Percentiles rank a stretch among this genome's conserved stretches.
Evolutionary conservation across 2,329 filamentous ascomycete species (phyloP).

Genomic region (Cladosporium sp.): DNA sequence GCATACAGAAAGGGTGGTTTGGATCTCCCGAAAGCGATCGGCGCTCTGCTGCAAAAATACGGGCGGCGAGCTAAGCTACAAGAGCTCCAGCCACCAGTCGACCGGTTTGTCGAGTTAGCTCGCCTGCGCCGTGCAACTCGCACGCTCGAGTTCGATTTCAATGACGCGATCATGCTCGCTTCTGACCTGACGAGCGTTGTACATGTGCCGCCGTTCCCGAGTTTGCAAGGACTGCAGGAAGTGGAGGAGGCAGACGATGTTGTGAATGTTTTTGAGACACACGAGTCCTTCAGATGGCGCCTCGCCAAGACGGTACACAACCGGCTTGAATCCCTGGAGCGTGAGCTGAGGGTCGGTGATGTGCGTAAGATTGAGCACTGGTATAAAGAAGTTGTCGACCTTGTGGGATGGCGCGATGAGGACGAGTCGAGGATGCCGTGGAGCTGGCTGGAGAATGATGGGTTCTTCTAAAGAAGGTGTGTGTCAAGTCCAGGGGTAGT

Average conservation of each 20-base stretch:
- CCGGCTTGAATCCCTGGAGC: background rate
- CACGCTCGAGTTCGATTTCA: background rate
- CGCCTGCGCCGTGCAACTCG: background rate
- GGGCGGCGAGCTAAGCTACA: background rate
- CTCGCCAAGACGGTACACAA: background rate
- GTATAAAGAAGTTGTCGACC: slow-evolving; percentile 4
- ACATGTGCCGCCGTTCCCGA: background rate
- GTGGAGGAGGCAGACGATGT: background rate
- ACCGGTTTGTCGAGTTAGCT: background rate
- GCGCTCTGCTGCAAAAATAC: background rate
- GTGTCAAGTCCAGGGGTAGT: background rate
- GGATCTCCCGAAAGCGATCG: background rate
- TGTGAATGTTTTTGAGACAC: too few species aligned
- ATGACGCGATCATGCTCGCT: background rate
- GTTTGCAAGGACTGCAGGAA: too few species aligned
- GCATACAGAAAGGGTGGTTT: background rate
- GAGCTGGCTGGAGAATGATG: slow-evolving; percentile 1
- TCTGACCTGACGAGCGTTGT: slow-evolving; percentile 8
- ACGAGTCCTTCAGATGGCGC: background rate
- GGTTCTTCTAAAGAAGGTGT: background rate
- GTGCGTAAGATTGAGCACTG: slow-evolving; percentile 7
- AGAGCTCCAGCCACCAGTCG: background rate
- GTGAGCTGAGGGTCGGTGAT: background rate
- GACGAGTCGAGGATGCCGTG: background rate
- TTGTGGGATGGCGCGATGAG: slow-evolving; percentile 9